A percentile compares a stretch with the other conserved stretches of the same genome.
Evolutionary conservation across 202 grass and related monocot species (phyloP).

Genomic region (Bolboschoenoplectus hybrid): DNA sequence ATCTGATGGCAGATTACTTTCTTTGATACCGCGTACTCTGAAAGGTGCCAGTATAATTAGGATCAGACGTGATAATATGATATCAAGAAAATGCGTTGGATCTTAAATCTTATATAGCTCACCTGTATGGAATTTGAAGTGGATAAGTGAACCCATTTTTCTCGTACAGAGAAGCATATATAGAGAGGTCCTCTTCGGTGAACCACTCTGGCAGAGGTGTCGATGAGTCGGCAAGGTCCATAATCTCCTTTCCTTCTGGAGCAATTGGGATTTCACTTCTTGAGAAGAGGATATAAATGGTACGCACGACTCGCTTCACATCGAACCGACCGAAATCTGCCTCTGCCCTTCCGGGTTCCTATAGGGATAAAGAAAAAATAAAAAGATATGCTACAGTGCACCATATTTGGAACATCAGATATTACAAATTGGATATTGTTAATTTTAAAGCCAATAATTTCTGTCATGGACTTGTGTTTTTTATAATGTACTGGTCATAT

Average conservation of each 20-base stretch:
- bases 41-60: neutral
- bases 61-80: constrained; percentile 26
- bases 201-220: constrained; percentile 65
- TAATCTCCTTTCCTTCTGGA: constrained; percentile 59
- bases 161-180: constrained; percentile 53
- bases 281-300: constrained; percentile 64
- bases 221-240: constrained; percentile 57
- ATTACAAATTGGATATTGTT: neutral
- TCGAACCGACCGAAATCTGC: constrained; percentile 59
- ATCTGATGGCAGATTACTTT: neutral
- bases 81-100: neutral
- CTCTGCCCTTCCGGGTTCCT: constrained; percentile 64
- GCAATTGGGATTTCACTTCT: constrained; percentile 53
- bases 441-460: neutral
- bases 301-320: constrained; percentile 51
- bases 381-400: neutral
- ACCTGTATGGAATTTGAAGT: constrained; percentile 70
- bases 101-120: neutral
- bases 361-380: neutral
- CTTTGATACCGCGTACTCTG: constrained; percentile 2
- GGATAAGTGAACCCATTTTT: constrained; percentile 65
- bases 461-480: neutral
- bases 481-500: neutral
- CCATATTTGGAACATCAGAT: neutral
- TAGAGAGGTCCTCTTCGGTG: constrained; percentile 61